phyloP scores from a whole-genome alignment of 176 grass and related monocot species.

The Oryza australiensis region DNA sequence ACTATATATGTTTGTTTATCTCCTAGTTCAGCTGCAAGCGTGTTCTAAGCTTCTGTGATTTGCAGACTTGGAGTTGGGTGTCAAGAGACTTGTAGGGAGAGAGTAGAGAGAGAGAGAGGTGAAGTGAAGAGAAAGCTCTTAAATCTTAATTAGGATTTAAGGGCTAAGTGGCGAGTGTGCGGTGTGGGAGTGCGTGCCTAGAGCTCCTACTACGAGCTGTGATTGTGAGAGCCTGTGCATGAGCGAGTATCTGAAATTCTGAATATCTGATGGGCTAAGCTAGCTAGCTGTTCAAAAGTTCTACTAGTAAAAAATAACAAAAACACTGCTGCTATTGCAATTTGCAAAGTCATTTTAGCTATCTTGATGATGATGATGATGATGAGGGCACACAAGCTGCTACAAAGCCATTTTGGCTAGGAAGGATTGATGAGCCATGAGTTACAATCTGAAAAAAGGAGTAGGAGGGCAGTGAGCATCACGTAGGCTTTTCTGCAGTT shows the following conservation, averaged over 20 bases:
- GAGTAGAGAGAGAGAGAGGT: neutral
- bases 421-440: constrained; percentile 1
- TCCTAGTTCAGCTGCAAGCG: neutral
- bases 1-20: constrained; percentile 6
- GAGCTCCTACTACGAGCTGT: neutral
- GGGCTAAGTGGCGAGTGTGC: constrained; percentile 43
- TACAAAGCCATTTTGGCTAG: constrained; percentile 33
- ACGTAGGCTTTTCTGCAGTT: constrained; percentile 11
- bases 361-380: neutral
- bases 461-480: constrained; percentile 26
- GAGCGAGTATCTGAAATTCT: constrained; percentile 1
- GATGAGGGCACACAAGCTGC: neutral
- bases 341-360: neutral
- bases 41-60: constrained; percentile 3
- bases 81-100: constrained; percentile 24
- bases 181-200: constrained; percentile 50
- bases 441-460: neutral
- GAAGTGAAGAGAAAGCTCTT: constrained; percentile 18
- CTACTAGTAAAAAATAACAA: neutral
- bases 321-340: neutral
- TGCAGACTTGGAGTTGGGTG: neutral
- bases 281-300: constrained; percentile 16
- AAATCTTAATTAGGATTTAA: constrained; percentile 18
- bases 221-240: neutral
- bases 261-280: constrained; percentile 5